Evolutionary conservation across 2,329 filamentous ascomycete genomes (phyloP), one percentile per base, ranked within the genome.

Genomic region (Uncinocarpus reesii): DNA sequence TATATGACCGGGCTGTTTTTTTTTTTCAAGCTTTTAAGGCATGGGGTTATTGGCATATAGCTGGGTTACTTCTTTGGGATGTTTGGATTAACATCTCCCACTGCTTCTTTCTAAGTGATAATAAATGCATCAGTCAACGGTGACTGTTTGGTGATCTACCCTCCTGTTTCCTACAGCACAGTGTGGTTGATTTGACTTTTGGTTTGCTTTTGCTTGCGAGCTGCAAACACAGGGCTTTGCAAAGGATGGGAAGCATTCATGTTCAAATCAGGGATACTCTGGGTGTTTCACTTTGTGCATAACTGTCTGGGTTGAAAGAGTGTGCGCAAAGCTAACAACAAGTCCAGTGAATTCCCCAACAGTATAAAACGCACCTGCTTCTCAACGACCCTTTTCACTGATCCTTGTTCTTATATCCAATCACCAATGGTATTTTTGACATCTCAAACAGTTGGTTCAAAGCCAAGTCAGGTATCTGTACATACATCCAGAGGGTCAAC

Each of bases 171-270:
- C 16, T 47, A 34, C 24, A 47, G 45, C 45, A 47, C 20, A 36
- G 45, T 47, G 45, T 47, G 45, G 36, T 41, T 41, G 45, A 18
- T 26, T 47, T n/a, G 32, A 1, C 21, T 24, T 32, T 40, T 15
- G 6, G 7, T 16, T 47, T 16, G 41, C 35, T 34, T 32, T 41
- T 26, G 36, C 24, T 24, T 42, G 7, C 7, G 41, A 11, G 23
- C 7, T 32, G 41, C 3, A 21, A 34, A 23, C n/a, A 21, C 6
- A 18, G 26, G 26, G 13, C 23, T 47, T 8, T 36, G 3, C 2
- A 36, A 36, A 15, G 26, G 21, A 16, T 13, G 42, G 26, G 29
- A 26, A 24, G n/a, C 8, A 21, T 21, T 8, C 15, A 16, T 35
- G 15, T 7, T 5, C 15, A 16, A 7, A 8, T 11, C 40, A 32